Conservation (phyloP, 495 filamentous ascomycete species). For the Neurospora hispaniola region DNA sequence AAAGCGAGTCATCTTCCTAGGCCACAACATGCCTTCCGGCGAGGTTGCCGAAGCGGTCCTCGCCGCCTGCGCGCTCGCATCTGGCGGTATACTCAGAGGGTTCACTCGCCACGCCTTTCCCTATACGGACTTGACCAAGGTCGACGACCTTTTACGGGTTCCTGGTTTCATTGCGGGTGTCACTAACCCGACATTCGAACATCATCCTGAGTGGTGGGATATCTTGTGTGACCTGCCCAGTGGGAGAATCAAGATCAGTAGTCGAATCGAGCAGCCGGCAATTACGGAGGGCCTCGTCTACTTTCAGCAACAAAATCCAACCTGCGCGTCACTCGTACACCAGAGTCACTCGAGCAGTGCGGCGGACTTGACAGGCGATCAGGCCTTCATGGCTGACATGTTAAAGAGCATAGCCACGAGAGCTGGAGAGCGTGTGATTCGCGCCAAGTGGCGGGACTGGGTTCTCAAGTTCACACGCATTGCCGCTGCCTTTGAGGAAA, state of each 20-base stretch:
- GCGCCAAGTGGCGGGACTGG: slow-evolving; percentile 85
- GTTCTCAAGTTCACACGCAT: slow-evolving; percentile 83
- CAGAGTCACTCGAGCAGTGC: slow-evolving; percentile 22
- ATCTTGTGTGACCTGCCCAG: slow-evolving; percentile 86
- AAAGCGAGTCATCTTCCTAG: slow-evolving; percentile 91
- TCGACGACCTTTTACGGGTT: slow-evolving; percentile 90
- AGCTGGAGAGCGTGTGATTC: slow-evolving; percentile 81
- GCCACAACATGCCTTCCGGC: slow-evolving; percentile 85
- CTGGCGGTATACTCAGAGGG: slow-evolving; percentile 85
- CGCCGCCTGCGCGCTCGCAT: slow-evolving; percentile 84
- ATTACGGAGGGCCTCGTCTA: slow-evolving; percentile 72
- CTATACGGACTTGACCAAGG: slow-evolving; percentile 95
- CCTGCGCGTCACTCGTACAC: slow-evolving; percentile 37
- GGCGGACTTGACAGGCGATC: slow-evolving; percentile 74
- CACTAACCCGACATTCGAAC: slow-evolving; percentile 91
- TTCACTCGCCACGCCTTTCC: slow-evolving; percentile 98
- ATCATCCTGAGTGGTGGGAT: slow-evolving; percentile 98
- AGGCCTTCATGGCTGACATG: slow-evolving; percentile 79
- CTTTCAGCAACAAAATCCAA: slow-evolving; percentile 71
- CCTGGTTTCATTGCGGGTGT: slow-evolving; percentile 97
- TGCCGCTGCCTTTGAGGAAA: slow-evolving; percentile 88
- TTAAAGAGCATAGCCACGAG: slow-evolving; percentile 70
- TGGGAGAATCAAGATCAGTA: slow-evolving; percentile 88
- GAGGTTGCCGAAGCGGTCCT: slow-evolving; percentile 94
- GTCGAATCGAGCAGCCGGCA: slow-evolving; percentile 61